Conservation (phyloP, 768 basidiomycete genomes). For the Lentinus brumalis region DNA sequence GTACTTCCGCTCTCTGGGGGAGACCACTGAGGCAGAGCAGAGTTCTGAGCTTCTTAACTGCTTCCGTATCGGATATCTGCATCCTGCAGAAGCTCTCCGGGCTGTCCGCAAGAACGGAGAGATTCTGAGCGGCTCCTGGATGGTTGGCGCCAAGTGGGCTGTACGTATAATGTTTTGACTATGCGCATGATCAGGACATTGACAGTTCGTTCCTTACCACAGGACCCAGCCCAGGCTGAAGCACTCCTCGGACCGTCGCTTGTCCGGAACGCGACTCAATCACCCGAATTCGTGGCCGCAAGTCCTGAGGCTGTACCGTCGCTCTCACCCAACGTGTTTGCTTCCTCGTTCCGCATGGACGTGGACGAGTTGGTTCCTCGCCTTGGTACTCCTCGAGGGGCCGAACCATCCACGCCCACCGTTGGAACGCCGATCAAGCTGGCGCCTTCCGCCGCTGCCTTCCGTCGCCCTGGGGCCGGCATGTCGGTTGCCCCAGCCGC, state of each 20-base stretch:
- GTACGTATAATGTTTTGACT: conserved; percentile 48
- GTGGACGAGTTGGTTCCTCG: conserved; percentile 42
- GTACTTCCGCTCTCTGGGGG: conserved; percentile 75
- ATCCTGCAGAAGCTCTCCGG: conserved; percentile 72
- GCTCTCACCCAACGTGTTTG: conserved; percentile 44
- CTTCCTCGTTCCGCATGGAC: conserved; percentile 18
- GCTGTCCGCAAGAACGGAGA: conserved; percentile 86
- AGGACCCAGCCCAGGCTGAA: conserved; percentile 68
- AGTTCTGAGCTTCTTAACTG: conserved; percentile 75
- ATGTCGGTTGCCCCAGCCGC: conserved; percentile 7
- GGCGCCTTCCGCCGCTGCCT: conserved; percentile 73
- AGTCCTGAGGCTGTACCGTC: conserved; percentile 27
- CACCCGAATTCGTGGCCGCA: conserved; percentile 21
- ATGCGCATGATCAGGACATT: not conserved
- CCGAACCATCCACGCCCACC: conserved; percentile 37
- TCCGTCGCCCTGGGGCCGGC: conserved; percentile 49
- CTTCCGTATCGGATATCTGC: conserved; percentile 76
- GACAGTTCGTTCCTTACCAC: not conserved
- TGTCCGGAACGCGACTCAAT: conserved; percentile 19
- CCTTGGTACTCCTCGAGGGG: conserved; percentile 20
- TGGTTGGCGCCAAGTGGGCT: conserved; percentile 87
- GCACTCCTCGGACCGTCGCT: conserved; percentile 45
- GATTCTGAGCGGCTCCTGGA: conserved; percentile 69
- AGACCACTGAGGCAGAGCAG: conserved; percentile 66
- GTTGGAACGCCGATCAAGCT: conserved; percentile 74